phyloP scores from a whole-genome alignment of 2,329 filamentous ascomycete species.

The Fusarium paranaense region DNA sequence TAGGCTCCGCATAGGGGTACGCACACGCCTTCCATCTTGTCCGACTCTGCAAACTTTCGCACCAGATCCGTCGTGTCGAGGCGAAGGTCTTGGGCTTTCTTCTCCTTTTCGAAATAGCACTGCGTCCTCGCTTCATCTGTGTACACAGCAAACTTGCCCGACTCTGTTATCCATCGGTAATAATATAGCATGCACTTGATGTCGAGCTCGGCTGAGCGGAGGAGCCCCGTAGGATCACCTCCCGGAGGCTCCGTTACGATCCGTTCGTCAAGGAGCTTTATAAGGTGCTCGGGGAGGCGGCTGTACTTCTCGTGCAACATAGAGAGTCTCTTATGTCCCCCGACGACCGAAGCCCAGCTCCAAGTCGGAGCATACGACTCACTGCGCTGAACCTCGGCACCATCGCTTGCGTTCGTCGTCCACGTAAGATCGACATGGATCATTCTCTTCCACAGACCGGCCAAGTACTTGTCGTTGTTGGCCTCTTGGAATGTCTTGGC shows the following conservation, averaged over 20 bases:
- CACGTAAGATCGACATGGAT: background rate
- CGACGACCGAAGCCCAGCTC: background rate
- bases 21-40: background rate
- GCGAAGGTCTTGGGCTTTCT: background rate
- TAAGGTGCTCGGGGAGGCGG: background rate
- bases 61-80: background rate
- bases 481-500: background rate
- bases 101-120: background rate
- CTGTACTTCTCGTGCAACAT: background rate
- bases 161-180: background rate
- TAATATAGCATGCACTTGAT: background rate
- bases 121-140: background rate
- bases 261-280: background rate
- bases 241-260: background rate
- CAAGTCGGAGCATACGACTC: background rate
- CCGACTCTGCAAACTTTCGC: background rate
- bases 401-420: background rate
- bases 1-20: background rate
- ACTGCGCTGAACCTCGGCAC: background rate
- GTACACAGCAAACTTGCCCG: background rate
- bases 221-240: background rate
- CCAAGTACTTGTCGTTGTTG: background rate
- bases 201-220: background rate
- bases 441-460: background rate
- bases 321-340: background rate